phyloP scores from a whole-genome alignment of 2,329 filamentous ascomycete genomes.

The Sclerotinia trifoliorum region DNA sequence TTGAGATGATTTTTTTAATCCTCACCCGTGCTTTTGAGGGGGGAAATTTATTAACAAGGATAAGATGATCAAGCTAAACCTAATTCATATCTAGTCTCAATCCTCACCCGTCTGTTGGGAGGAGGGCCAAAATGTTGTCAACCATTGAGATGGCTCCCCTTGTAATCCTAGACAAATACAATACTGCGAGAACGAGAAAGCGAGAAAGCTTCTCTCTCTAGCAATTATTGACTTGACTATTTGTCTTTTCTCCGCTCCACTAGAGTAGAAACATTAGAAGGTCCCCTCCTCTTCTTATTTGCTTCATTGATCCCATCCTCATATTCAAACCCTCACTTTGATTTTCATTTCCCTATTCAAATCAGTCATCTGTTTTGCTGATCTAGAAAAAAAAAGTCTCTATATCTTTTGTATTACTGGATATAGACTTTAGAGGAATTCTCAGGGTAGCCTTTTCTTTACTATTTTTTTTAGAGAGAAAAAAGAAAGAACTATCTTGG shows the following conservation, averaged over 20 bases:
- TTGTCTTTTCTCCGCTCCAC: conserved; percentile 12
- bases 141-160: conserved; percentile 18
- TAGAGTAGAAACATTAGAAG: conserved; percentile 13
- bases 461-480: background rate
- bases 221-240: background rate
- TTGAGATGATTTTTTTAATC: conserved; percentile 14
- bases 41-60: background rate
- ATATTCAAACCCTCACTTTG: conserved; percentile 10
- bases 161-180: conserved; percentile 18
- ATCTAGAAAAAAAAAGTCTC: conserved; percentile 11
- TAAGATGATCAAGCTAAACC: background rate
- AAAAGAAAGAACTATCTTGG: conserved; percentile 10
- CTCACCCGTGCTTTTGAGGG: conserved; percentile 3
- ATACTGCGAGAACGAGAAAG: background rate
- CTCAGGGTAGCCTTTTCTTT: conserved; percentile 10
- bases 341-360: conserved; percentile 5
- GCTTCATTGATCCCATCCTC: background rate
- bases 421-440: conserved; percentile 17
- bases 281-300: background rate
- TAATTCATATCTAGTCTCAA: conserved; percentile 8
- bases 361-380: conserved; percentile 11
- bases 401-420: conserved; percentile 18
- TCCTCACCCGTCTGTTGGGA: conserved; percentile 22
- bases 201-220: background rate
- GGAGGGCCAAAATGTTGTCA: conserved; percentile 20